These are phyloP conservation scores for Cucurbita ficifolia DNA, from an alignment of 306 rosid genomes.

Conservation along the genomic window DNA sequence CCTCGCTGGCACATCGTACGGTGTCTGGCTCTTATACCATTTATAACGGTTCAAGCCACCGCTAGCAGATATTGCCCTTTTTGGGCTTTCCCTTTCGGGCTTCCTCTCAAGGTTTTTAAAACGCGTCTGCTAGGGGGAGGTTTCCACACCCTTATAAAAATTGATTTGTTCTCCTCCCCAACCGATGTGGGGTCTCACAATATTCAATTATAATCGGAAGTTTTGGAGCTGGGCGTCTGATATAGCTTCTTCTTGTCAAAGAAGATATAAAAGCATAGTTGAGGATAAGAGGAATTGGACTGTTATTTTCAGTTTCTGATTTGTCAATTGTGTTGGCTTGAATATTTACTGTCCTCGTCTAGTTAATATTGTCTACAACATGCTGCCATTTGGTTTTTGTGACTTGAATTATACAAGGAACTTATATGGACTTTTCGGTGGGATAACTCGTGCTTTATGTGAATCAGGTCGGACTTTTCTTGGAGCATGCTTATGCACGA, in stretches of 20 bases:
- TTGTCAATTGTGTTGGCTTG: background rate
- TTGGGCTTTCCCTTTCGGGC: no score
- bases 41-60: no score
- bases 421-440: background rate
- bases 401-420: background rate
- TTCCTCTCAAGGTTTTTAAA: no score
- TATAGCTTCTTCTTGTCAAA: background rate
- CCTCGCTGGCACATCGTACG: no score
- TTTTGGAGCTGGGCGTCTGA: background rate
- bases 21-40: no score
- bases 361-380: background rate
- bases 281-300: background rate
- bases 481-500: constrained; percentile 46
- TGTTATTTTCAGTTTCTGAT: background rate
- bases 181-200: no score
- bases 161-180: no score
- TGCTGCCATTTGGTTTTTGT: background rate
- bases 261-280: background rate
- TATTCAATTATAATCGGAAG: background rate
- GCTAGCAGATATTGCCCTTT: no score
- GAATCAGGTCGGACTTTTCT: constrained; percentile 47
- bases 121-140: no score
- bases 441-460: constrained; percentile 14
- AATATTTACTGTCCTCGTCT: background rate
- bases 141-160: no score